Evolutionary conservation across 768 basidiomycete genomes (phyloP), one percentile per base, ranked within the genome.

Genomic region (Thelephora ganbajun): DNA sequence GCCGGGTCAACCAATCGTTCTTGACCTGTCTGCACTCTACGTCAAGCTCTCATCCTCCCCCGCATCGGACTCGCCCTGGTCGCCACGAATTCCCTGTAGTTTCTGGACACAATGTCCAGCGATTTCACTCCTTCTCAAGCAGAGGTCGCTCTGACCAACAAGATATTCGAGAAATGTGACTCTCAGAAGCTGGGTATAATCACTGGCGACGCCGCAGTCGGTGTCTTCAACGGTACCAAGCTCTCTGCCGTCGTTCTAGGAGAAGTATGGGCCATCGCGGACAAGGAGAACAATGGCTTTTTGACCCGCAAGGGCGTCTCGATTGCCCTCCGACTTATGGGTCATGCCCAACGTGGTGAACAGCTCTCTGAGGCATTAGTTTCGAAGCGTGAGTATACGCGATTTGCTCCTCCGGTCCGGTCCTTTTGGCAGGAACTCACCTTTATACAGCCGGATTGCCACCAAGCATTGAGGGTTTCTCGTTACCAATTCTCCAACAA

Each of bases 261-360:
- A 41, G 89, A 96, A 67, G 83, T 99, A 53, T 99, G 96, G 94
- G 76, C 70, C 50, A 67, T 98, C 50, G 82, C 91, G 44, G 96
- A 99, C 69, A 80, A 85, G 48, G 82, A 92, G 30, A 93, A 97
- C 69, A 87, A 87, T 51, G 96, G 96, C 2, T 91, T 82, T 67
- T 75, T 99, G 47, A 82, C 90, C 11, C 79, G 76, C 54, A 92
- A 88, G 59, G 86, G 87, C 39, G 87, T 91, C 56, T 80, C 89
- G 14, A 71, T 85, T 51, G 92, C 88, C 22, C 70, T 94, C n/a
- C 74, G 96, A 49, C 71, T 98, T 45, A 90, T 99, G 51, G 91
- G 86, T 3, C 87, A 86, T 72, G 86, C 91, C 2, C 96, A 98
- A 70, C 81, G 81, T 55, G 91, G 81, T 53, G 83, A 85, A 59